Conservation (phyloP, 2,329 filamentous ascomycete genomes). For the Cytospora piceae region DNA sequence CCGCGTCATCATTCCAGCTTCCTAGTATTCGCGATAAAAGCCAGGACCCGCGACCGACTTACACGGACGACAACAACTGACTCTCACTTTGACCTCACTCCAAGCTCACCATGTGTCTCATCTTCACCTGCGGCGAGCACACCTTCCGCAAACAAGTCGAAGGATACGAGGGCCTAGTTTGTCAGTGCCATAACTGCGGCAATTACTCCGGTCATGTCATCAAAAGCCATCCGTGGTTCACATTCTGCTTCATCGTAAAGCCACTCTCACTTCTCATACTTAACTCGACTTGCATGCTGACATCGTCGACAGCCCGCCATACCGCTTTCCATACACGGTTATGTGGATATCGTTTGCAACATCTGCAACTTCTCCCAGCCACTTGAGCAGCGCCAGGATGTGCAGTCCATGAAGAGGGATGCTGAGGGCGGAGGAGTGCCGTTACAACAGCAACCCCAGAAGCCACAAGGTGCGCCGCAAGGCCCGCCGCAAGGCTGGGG, state of each 20-base stretch:
- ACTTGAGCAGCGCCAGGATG: constrained; percentile 60
- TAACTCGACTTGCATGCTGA: constrained; percentile 5
- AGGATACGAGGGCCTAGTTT: constrained; percentile 64
- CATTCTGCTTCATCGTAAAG: constrained; percentile 73
- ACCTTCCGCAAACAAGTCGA: constrained; percentile 63
- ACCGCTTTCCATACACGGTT: constrained; percentile 69
- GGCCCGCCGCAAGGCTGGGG: constrained; percentile 42
- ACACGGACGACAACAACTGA: background rate
- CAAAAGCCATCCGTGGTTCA: constrained; percentile 74
- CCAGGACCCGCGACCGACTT: constrained; percentile 2
- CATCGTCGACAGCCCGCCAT: constrained; percentile 60
- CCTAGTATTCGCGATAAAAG: background rate
- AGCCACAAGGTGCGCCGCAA: constrained; percentile 40
- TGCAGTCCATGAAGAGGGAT: constrained; percentile 50
- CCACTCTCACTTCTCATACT: constrained; percentile 8
- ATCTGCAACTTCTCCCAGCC: constrained; percentile 79
- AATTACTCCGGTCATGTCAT: constrained; percentile 65
- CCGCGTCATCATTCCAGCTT: background rate
- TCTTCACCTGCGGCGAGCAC: constrained; percentile 65
- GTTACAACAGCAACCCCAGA: constrained; percentile 41
- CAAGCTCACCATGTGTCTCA: constrained; percentile 57
- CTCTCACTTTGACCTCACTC: constrained; percentile 6
- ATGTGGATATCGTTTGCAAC: constrained; percentile 71
- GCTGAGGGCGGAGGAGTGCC: constrained; percentile 45
- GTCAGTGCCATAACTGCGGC: constrained; percentile 69